Evolutionary conservation across 371 early-diverging fungal genomes (phyloP), one percentile per base, ranked within the genome.

Genomic region (Mucor circinelloides): DNA sequence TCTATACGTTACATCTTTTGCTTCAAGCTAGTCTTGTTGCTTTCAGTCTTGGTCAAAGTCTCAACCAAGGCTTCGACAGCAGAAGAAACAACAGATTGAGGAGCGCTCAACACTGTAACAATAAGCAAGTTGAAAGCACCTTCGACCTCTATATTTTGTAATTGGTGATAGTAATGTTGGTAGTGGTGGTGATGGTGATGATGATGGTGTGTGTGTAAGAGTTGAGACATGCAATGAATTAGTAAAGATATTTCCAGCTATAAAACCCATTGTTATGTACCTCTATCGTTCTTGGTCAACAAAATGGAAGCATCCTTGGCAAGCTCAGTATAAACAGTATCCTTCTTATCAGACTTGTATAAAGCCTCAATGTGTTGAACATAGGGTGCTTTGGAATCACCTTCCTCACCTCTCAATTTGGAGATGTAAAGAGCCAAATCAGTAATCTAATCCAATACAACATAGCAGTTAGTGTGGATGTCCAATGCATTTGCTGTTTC

Each of bases 81-180:
- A 30, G 70, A 42, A 9, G 79, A 50, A 48, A 79, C 57, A 19
- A 72, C 70, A 17, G 80, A 72, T 50, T 68, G 71, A 52, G 79
- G 73, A 54, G 80, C 68, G 36, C 66, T 58, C 52, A 75, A 66
- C 66, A 85, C 71, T 60, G 89, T 73, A 38, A 91, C 91, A 70
- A 92, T 85, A 60, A 89, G 73, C 66, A 91, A 78, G 71, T 91
- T 93, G 86, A 87, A 91, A 50, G 87, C 87, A 67, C 84, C 74
- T 75, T 91, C 92, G 46, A 90, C 85, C 68, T 91, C 91, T 91
- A 72, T n/a, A 50, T 42, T 21, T 23, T 17, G 27, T 6, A 60
- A 44, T 32, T 10, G 36, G 17, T 30, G 31, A 46, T 48, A 25
- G 31, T 40, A n/a, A 38, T 28, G 5, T n/a, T n/a, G n/a, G n/a